Base-by-base conservation (phyloP, 1,139 yeast species). In the Saccharomyces pastorianus region DNA sequence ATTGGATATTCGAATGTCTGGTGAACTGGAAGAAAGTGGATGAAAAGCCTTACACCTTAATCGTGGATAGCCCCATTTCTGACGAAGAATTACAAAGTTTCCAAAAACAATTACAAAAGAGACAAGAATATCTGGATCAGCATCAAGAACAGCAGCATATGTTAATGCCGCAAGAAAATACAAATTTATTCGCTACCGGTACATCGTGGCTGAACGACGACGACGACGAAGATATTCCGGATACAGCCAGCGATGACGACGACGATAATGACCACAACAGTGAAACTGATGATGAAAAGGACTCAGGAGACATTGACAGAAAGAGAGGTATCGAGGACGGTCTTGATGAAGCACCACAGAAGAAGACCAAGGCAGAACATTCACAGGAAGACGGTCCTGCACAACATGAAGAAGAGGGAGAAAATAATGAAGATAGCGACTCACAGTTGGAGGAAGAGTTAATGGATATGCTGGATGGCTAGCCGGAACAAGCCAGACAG, bases 1-100 rank as follows among this genome's bases (percentile, higher is more conserved):
- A 87, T 65, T 93, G 99, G 99, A 71, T 93, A 3, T 90, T 90
- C 72, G 84, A 87, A 26, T 88, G 96, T 67, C 76, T 93, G 59
- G 83, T 90, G 14, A 72, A 77, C 17, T 93, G 99, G 98, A 74
- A 75, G 51, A 80, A 79, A 53, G 84, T 83, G 0, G 82, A 84
- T 31, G 96, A 87, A 62, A 74, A 69, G 2, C 81, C 79, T 7
- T 90, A 77, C 66, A 70, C 77, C 51, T 73, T 90, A n/a, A 71
- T 80, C 9, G 72, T 74, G 1, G 75, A 73, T 14, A 60, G 74
- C 63, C 56, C 76, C 54, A 60, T 78, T 59, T 49, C 76, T 49
- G 71, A 66, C 1, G 69, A 62, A n/a, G 77, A 75, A 48, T 72
- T 70, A 20, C 62, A 64, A 44, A 67, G 64, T 25, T 69, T 70